phyloP scores from a whole-genome alignment of 2,329 filamentous ascomycete species.

The Myriangium duriaei region DNA sequence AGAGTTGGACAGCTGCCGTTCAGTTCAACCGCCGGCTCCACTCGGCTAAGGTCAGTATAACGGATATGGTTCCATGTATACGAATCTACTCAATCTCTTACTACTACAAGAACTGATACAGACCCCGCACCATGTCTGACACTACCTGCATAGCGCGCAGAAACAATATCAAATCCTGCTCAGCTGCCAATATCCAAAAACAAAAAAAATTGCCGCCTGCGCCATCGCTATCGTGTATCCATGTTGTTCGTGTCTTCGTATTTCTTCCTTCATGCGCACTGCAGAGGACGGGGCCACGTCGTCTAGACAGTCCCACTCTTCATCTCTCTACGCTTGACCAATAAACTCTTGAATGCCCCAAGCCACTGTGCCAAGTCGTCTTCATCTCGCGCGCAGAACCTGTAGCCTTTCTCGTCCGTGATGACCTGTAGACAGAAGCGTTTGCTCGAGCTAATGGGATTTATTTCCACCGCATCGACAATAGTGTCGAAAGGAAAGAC shows the following conservation, averaged over 20 bases:
- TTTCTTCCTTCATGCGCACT: background rate
- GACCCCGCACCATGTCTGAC: too few species aligned
- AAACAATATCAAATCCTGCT: too few species aligned
- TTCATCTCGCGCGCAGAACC: conserved; percentile 55
- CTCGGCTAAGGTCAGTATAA: too few species aligned
- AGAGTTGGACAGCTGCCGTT: too few species aligned
- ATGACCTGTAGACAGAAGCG: conserved; percentile 83
- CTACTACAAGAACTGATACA: too few species aligned
- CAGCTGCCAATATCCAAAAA: too few species aligned
- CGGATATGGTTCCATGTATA: too few species aligned
- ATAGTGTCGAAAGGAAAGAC: conserved; percentile 68
- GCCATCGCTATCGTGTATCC: background rate
- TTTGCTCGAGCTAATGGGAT: conserved; percentile 75
- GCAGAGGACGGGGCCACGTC: background rate
- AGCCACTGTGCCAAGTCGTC: conserved; percentile 73
- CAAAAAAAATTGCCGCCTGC: too few species aligned
- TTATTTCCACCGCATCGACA: conserved; percentile 84
- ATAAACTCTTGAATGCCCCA: conserved; percentile 78
- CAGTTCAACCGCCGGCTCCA: too few species aligned
- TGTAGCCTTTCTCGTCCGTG: conserved; percentile 62
- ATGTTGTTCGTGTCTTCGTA: background rate
- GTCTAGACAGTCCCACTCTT: conserved; percentile 1
- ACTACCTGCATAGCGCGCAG: too few species aligned
- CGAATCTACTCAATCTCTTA: too few species aligned
- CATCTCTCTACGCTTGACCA: conserved; percentile 54